A percentile compares a stretch with the other conserved stretches of the same genome.
Evolutionary conservation across 2,329 filamentous ascomycete genomes (phyloP).

Genomic region (Rhynchosporium agropyri): DNA sequence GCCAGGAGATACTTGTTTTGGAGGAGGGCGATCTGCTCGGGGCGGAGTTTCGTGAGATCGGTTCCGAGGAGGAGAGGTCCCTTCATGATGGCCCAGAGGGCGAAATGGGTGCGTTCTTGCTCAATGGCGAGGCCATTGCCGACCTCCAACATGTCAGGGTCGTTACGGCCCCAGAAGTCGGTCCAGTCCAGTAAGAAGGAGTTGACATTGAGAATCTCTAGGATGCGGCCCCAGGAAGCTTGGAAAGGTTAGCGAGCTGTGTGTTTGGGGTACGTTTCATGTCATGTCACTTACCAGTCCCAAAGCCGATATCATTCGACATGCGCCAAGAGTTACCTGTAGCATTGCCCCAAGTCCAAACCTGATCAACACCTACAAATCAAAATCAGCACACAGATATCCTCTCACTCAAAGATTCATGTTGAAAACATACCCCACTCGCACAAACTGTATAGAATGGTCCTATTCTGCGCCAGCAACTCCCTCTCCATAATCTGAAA

Average conservation of each 20-base stretch:
- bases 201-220: conserved; percentile 44
- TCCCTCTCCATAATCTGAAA: no score
- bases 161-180: conserved; percentile 45
- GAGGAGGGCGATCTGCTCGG: conserved; percentile 37
- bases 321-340: no score
- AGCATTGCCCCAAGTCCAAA: no score
- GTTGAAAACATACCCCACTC: no score
- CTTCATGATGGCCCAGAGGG: conserved; percentile 35
- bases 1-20: conserved; percentile 10
- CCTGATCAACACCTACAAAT: no score
- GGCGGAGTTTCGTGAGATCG: conserved; percentile 24
- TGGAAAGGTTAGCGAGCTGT: conserved; percentile 48
- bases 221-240: conserved; percentile 41
- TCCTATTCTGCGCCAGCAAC: no score
- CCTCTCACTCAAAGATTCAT: no score
- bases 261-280: not conserved
- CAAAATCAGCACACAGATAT: no score
- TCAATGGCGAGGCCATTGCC: conserved; percentile 42
- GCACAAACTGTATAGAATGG: no score
- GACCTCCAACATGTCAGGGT: conserved; percentile 39
- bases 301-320: no score
- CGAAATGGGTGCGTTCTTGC: conserved; percentile 37
- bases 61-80: conserved; percentile 35
- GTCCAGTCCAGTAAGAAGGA: conserved; percentile 43
- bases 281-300: not conserved